Evolutionary conservation across 768 basidiomycete species (phyloP).

Genomic region (Lactarius indigo): DNA sequence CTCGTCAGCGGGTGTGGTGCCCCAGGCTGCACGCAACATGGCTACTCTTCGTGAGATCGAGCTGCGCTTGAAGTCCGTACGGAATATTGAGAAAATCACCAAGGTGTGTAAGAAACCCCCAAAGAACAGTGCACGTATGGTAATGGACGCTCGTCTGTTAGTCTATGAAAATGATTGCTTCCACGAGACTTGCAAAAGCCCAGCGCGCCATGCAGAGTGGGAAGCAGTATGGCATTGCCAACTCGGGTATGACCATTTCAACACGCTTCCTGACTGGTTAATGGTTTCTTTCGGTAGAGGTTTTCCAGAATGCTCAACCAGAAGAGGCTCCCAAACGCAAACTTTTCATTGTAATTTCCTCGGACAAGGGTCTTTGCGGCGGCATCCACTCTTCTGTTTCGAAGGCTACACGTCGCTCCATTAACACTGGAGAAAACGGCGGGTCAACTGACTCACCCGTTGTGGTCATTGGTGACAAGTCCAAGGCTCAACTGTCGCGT

Average conservation of each 20-base stretch:
- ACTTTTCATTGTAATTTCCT: slow-evolving; percentile 92
- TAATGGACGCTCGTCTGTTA: slow-evolving; percentile 32
- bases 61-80: slow-evolving; percentile 91
- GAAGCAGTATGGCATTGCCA: slow-evolving; percentile 90
- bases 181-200: slow-evolving; percentile 93
- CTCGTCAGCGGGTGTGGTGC: slow-evolving; percentile 38
- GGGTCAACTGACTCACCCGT: slow-evolving; percentile 63
- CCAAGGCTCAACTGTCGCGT: slow-evolving; percentile 86
- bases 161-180: slow-evolving; percentile 99
- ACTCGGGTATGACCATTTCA: slow-evolving; percentile 59
- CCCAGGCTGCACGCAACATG: slow-evolving; percentile 73
- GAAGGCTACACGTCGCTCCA: slow-evolving; percentile 77
- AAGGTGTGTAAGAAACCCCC: slow-evolving; percentile 56
- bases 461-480: slow-evolving; percentile 95
- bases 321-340: slow-evolving; percentile 69
- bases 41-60: slow-evolving; percentile 98
- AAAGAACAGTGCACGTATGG: neutral
- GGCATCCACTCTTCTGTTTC: slow-evolving; percentile 98
- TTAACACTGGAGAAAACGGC: slow-evolving; percentile 47
- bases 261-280: neutral
- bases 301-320: slow-evolving; percentile 74
- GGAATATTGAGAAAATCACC: slow-evolving; percentile 99
- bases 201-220: slow-evolving; percentile 90
- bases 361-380: slow-evolving; percentile 99
- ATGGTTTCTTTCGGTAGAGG: slow-evolving; percentile 49